Base-by-base conservation (phyloP, 129 eudicot genomes). In the Centella asiatica region DNA sequence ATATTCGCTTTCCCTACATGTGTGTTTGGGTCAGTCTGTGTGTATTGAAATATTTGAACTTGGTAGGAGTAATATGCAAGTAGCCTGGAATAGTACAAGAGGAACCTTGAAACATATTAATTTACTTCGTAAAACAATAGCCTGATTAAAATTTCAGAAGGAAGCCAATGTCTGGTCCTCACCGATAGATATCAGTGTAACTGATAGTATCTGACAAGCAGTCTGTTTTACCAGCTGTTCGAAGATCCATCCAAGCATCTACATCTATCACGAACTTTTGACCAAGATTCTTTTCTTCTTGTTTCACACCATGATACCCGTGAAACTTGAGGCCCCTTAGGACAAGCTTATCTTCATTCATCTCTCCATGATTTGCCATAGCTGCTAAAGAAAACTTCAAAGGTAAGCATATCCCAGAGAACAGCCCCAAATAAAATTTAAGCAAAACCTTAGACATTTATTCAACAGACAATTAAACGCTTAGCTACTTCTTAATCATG, bases 181-280 rank as follows among this genome's bases (percentile, higher is more conserved):
- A 85, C 97, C 87, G 55, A 40, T 89, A 89, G 52, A 82, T 85
- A 33, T 80, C 90, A 2, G 97, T 80, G 69, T 85, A 85, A 70
- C 95, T 89, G 75, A 89, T 36, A 37, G 97, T 85, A 78, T 89
- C 95, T 19, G 76, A 33, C 71, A 85, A 71, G 56, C 62, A 26
- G 70, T 89, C 97, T 17, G 95, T 82, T 29, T 60, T 69, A 56
- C 88, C 88, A 25, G 97, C 82, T 39, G 83, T 31, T 66, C 72
- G 78, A 50, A 89, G 95, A 83, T 89, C 95, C 90, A 89, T 80
- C 95, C 97, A 89, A 13, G 95, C 95, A 74, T 89, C 97, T 25
- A 89, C 77, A 70, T 89, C 92, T 33, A 89, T 71, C 75, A 77
- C 47, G 74, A 80, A 89, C 72, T 89, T 85, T 70, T 89, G 95